These are phyloP conservation scores for Theileria parva DNA, from an alignment of 169 alveolate genomes.

Conservation along the genomic window DNA sequence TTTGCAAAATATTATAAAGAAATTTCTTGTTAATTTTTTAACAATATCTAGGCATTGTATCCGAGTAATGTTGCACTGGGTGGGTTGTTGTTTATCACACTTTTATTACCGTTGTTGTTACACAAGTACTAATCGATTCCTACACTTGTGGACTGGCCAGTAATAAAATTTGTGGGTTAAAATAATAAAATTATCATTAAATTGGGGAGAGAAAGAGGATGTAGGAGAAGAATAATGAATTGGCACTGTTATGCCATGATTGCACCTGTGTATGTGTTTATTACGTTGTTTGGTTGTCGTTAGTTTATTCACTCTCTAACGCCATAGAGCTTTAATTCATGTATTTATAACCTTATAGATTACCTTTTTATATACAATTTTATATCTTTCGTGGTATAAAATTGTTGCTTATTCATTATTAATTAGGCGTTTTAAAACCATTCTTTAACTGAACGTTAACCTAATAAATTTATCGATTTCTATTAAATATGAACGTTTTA, in stretches of 20 bases:
- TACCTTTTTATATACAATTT: not conserved
- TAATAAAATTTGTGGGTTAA: not conserved
- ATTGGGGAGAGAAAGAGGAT: not conserved
- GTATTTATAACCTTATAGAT: not conserved
- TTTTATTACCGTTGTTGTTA: not conserved
- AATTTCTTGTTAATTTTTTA: too few species aligned
- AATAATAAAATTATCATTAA: too few species aligned
- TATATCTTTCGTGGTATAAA: not conserved
- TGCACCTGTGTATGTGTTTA: conserved; percentile 33
- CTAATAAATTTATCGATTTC: not conserved
- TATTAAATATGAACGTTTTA: not conserved
- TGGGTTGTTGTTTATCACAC: conserved; percentile 18
- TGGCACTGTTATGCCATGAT: conserved; percentile 37
- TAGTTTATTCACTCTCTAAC: not conserved
- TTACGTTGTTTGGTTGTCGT: conserved; percentile 23
- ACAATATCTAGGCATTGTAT: not conserved
- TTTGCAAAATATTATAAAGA: not conserved
- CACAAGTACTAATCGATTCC: not conserved
- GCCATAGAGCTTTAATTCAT: conserved; percentile 4
- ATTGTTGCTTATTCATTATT: not conserved
- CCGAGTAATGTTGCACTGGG: not conserved
- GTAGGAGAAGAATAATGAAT: not conserved
- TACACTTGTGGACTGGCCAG: not conserved
- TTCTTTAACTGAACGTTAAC: not conserved
- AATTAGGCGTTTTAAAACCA: not conserved